Evolutionary conservation across 2,329 filamentous ascomycete genomes (phyloP).

Genomic region (Colletotrichum musae): DNA sequence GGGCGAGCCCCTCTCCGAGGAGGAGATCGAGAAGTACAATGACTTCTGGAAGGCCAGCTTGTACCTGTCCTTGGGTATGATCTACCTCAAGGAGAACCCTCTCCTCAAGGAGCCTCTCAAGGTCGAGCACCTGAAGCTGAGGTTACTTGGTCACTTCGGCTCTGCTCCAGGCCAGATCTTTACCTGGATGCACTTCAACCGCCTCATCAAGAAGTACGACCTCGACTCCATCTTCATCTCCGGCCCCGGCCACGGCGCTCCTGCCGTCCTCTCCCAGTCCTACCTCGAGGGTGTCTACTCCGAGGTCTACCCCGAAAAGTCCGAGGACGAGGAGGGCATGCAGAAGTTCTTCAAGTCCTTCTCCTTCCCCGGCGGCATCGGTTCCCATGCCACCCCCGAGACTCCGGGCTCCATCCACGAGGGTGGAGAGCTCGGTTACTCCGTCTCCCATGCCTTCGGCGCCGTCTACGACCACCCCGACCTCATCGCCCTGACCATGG

Average conservation of each 20-base stretch:
- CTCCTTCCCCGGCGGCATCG: conserved; percentile 85
- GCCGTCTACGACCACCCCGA: conserved; percentile 82
- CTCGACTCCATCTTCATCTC: conserved; percentile 81
- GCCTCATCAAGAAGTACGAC: conserved; percentile 85
- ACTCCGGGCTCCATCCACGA: conserved; percentile 84
- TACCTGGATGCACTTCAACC: conserved; percentile 87
- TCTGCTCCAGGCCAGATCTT: conserved; percentile 86
- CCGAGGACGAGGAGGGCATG: conserved; percentile 77
- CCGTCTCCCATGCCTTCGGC: conserved; percentile 84
- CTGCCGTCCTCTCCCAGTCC: conserved; percentile 81
- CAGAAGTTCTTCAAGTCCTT: conserved; percentile 86
- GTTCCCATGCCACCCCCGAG: conserved; percentile 84
- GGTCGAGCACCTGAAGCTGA: conserved; percentile 79
- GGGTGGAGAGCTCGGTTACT: conserved; percentile 86
- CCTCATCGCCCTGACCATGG: conserved; percentile 82
- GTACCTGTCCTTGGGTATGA: conserved; percentile 85
- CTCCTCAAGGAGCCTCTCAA: conserved; percentile 79
- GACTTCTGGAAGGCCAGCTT: conserved; percentile 82
- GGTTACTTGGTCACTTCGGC: conserved; percentile 84
- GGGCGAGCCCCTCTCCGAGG: conserved; percentile 72
- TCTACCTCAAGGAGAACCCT: conserved; percentile 82
- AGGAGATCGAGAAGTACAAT: conserved; percentile 78
- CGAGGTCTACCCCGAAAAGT: conserved; percentile 82
- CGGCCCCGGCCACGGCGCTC: conserved; percentile 84
- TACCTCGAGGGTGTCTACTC: conserved; percentile 85